Conservation (phyloP, 2,329 filamentous ascomycete species). For the Grosmannia penicillata region DNA sequence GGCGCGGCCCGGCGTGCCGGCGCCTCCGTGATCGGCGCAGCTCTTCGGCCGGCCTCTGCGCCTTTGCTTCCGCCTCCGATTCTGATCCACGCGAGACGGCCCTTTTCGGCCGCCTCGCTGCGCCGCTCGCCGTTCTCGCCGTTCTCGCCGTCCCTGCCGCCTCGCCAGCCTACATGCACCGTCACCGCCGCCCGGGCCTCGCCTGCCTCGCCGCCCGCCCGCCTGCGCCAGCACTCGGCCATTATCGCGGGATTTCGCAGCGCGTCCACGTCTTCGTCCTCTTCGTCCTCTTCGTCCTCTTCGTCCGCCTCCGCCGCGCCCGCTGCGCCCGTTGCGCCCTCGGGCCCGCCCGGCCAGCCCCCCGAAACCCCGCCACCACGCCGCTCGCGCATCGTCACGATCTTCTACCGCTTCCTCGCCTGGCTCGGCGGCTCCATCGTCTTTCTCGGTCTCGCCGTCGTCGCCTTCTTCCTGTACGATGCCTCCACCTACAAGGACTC, state of each 20-base stretch:
- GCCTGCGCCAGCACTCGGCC: no score
- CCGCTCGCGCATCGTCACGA: slow-evolving; percentile 34
- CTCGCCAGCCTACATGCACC: no score
- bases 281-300: neutral
- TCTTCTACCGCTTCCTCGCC: slow-evolving; percentile 55
- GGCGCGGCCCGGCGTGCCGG: neutral
- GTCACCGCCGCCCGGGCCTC: neutral
- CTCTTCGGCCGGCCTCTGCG: neutral
- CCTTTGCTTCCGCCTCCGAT: no score
- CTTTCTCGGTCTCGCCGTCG: slow-evolving; percentile 51
- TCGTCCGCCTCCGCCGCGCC: neutral
- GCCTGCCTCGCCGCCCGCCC: neutral
- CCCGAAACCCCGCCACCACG: slow-evolving; percentile 25
- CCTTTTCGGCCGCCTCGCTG: no score
- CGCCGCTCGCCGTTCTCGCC: no score
- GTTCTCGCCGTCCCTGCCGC: no score
- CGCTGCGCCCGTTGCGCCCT: no score
- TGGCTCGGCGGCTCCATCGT: slow-evolving; percentile 62
- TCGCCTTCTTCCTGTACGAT: slow-evolving; percentile 89
- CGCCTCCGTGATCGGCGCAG: neutral
- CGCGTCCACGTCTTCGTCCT: neutral
- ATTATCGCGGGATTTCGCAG: no score
- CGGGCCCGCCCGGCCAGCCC: neutral
- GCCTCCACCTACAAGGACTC: slow-evolving; percentile 75
- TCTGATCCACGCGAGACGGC: neutral